Evolutionary conservation across 805 yeast species (phyloP), one percentile per base, ranked within the genome.

Genomic region (Saccharomycopsis fibuligera): DNA sequence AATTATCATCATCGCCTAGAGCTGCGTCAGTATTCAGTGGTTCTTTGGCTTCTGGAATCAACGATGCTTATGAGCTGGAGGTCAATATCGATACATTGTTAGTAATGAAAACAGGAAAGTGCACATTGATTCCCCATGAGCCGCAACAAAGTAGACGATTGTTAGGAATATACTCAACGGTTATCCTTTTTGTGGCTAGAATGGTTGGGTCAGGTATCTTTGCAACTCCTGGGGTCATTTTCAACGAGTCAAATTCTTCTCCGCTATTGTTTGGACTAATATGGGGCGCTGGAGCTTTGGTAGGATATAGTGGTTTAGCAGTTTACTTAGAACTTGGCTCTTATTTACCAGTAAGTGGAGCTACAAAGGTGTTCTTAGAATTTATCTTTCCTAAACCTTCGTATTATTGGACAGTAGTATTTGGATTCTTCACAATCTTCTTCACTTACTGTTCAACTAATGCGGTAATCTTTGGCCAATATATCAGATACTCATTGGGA

Each of bases 171-270:
- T 81, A 74, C 56, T 80, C 87, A 5, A 81, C 86, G 0, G 70
- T 80, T 38, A 73, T 81, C 40, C 62, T 83, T 49, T 81, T 81
- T 57, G 70, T 84, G 8, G 77, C 86, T 17, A 66, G 89, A 50
- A 83, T 84, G 43, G 67, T 84, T 5, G 91, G 93, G 0, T 80
- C 89, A 0, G 91, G 91, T 0, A 83, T 85, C 4, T 81, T 84
- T 66, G 83, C 89, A 4, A 76, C 81, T 0, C 83, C 90, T 0
- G 74, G 84, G 16, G 74, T 81, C 22, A 76, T 84, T 33, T 81
- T 76, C 58, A 73, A 70, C 40, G 84, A 81, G 54, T 76, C 79
- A 56, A 88, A 88, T 25, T 79, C 86, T 12, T 81, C 83, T 5
- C 77, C 80, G 1, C 62, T 70, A 17, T 56, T 82, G 29, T 84